Base-by-base conservation (phyloP, 2,329 filamentous ascomycete genomes). In the Fusarium sp. region DNA sequence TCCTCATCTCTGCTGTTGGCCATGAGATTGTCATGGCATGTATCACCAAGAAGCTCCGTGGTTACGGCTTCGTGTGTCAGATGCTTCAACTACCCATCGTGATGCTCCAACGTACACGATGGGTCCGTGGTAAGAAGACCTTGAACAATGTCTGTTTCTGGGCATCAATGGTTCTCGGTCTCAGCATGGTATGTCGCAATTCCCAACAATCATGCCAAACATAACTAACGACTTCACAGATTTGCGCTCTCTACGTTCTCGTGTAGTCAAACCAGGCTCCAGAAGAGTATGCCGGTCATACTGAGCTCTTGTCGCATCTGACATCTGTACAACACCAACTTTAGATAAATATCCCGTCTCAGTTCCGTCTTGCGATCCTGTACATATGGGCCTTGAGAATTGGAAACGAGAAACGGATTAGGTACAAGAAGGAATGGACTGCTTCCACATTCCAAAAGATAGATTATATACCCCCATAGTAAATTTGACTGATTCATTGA, bases 21-120 rank as follows among this genome's bases (percentile, higher is more conserved):
- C 96, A 98, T 81, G 96, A 99, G 83, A 89, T 99, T 65, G 94
- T 99, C 78, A 97, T 99, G 93, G 95, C 93, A 13, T 98, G 96
- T 82, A 98, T 99, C 81, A 98, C 95, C 32, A 96, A 98, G 87
- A 98, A 99, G 85, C 87, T 98, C 51, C 87, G 96, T 42, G 96
- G 96, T 18, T 99, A 98, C 80, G 96, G 96, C 15, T 97, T 98
- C 80, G 80, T 97, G 26, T 93, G 94, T 71, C 96, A 98, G 91
- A 98, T 99, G 96, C 85, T 97, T 71, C 96, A 99, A 86, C 88
- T 98, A 76, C 96, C 96, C 2, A 96, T 98, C 75, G 93, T 98
- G n/a, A 90, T 95, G 82, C 85, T 98, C 36, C 96, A 98, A 85
- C 89, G 94, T 71, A 95, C 93, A 9, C 89, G 87, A 69, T 94